phyloP scores from a whole-genome alignment of 1,284 basidiomycete species.

The Ceratobasidium papillatum region DNA sequence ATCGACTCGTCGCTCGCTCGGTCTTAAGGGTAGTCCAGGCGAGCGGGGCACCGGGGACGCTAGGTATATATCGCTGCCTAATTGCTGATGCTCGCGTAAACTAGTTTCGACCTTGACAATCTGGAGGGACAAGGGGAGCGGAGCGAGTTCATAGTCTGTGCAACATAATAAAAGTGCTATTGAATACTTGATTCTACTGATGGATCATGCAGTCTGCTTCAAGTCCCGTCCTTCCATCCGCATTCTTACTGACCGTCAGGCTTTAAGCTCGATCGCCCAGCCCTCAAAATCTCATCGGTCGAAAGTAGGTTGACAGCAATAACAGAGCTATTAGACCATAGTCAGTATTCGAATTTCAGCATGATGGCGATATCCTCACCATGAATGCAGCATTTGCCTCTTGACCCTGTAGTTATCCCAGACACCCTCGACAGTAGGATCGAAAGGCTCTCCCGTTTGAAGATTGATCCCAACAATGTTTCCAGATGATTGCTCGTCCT shows the following conservation, averaged over 20 bases:
- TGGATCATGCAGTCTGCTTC: neutral
- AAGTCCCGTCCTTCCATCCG: neutral
- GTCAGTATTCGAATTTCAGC: neutral
- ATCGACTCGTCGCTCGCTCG: neutral
- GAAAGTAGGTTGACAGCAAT: constrained; percentile 96
- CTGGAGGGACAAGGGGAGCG: too few relatives aligned
- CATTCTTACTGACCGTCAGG: constrained; percentile 70
- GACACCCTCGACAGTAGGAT: constrained; percentile 93
- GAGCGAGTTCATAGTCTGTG: too few relatives aligned
- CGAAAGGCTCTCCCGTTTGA: constrained; percentile 94
- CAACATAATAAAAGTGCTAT: neutral
- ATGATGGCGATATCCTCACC: constrained; percentile 60
- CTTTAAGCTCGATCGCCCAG: constrained; percentile 89
- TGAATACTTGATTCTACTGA: constrained; percentile 11
- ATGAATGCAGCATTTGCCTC: constrained; percentile 97
- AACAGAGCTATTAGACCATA: constrained; percentile 75
- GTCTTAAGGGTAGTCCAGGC: neutral
- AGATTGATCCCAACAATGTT: constrained; percentile 92
- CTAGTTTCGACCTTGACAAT: constrained; percentile 22
- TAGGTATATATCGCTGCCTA: constrained; percentile 13
- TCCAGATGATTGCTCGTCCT: constrained; percentile 94
- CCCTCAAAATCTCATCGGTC: constrained; percentile 94
- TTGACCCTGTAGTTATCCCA: constrained; percentile 99
- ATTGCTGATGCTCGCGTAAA: constrained; percentile 24
- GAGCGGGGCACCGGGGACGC: constrained; percentile 16